Base-by-base conservation (phyloP, 306 rosid genomes). In the Prunus padus region DNA sequence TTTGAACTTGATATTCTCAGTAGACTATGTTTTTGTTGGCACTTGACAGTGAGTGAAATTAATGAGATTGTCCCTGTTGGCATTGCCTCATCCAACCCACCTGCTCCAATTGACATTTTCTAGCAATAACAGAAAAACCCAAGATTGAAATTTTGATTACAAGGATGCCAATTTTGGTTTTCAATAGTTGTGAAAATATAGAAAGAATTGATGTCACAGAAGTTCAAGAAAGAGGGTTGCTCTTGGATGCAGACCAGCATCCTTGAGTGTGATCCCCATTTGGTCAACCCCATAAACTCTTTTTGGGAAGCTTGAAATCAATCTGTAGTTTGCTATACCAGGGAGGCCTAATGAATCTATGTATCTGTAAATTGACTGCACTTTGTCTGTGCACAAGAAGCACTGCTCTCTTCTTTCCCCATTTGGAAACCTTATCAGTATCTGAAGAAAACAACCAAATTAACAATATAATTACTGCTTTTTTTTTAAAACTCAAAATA, bases 291-390 rank as follows among this genome's bases (percentile, higher is more conserved):
- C 97, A 75, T 77, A 93, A 5, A 83, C 87, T 80, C 64, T 91
- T 78, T 80, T 91, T 20, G 98, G 98, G 71, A 93, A 93, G 87
- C 85, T 89, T 83, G 93, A 88, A 65, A 93, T 77, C 81, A 93
- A 46, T 72, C 90, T 87, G 45, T 91, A 93, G 83, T 84, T 89
- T 42, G 71, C 87, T 28, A 89, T 67, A 4, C 83, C 86, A 16
- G 83, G 78, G 64, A 93, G 14, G 3, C 84, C 83, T 69, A 93
- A 63, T 69, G 98, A 91, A 76, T 91, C 85, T 0, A 93, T 82
- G 84, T 81, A 89, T 64, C 89, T 74, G 82, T 89, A 93, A 68
- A 93, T 82, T 45, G 91, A 79, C 30, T 90, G 86, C 65, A 89
- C 73, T 80, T 87, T 90, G 75, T 93, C 98, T 42, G 78, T 82